Evolutionary conservation across 192 early-diverging fungal species (phyloP).

Genomic region (Haplosporangium gracile): DNA sequence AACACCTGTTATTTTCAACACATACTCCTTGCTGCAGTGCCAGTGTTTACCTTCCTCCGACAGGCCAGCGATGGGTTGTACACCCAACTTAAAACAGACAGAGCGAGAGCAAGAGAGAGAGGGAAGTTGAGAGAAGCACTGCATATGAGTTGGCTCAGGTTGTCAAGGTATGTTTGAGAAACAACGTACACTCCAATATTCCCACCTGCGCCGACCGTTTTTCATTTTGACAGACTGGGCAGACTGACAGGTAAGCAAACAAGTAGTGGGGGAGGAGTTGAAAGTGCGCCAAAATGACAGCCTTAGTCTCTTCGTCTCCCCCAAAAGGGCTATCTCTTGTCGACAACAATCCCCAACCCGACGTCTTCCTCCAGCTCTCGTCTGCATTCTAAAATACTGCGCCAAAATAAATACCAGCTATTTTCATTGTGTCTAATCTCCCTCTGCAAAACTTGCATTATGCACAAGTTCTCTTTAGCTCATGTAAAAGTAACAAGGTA

Average conservation of each 20-base stretch:
- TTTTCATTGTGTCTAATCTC: not conserved
- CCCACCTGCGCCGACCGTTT: not conserved
- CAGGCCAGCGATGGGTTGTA: not conserved
- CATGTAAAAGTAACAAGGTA: not conserved
- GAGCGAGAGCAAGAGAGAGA: not conserved
- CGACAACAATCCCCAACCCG: not conserved
- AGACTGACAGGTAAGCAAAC: not conserved
- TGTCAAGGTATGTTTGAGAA: not conserved
- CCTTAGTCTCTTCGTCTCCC: not conserved
- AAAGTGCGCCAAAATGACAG: slow-evolving; percentile 1
- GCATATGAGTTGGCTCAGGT: not conserved
- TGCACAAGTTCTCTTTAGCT: not conserved
- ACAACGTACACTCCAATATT: not conserved
- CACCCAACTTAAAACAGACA: not conserved
- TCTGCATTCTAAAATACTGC: not conserved
- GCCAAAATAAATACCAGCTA: not conserved
- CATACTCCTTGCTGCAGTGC: no score
- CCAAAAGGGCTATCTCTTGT: slow-evolving; percentile 1
- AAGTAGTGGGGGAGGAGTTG: not conserved
- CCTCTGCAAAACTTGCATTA: not conserved
- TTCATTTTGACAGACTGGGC: not conserved
- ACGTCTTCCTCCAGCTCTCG: not conserved
- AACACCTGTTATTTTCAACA: no score
- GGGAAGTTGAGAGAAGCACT: not conserved
- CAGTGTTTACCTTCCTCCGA: no score